These are phyloP conservation scores for Wickerhamiella brachini DNA, from an alignment of 805 yeast species.

Conservation along the genomic window DNA sequence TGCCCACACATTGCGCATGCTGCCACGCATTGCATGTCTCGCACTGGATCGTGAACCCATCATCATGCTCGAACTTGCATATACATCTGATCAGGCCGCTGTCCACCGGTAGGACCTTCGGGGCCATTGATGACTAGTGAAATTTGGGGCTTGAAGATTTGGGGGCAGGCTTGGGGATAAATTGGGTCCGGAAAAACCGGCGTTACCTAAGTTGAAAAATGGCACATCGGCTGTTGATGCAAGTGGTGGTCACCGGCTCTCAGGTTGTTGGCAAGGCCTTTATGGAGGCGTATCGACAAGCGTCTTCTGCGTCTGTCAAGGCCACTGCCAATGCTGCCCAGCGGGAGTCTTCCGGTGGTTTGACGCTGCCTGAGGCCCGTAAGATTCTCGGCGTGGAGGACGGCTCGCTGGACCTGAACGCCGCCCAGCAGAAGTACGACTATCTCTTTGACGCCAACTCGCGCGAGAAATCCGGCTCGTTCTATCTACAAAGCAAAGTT, in stretches of 20 bases:
- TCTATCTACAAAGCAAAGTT: slow-evolving; percentile 84
- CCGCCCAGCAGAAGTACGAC: slow-evolving; percentile 54
- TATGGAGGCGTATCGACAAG: slow-evolving; percentile 93
- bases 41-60: slow-evolving; percentile 90
- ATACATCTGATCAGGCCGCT: slow-evolving; percentile 81
- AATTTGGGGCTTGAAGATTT: no score
- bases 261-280: slow-evolving; percentile 93
- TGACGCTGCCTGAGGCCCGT: slow-evolving; percentile 77
- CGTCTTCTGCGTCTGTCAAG: slow-evolving; percentile 76
- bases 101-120: slow-evolving; percentile 30
- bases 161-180: not conserved
- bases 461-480: slow-evolving; percentile 91
- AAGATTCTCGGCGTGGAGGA: slow-evolving; percentile 75
- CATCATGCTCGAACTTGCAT: slow-evolving; percentile 81
- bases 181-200: not conserved
- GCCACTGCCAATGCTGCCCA: slow-evolving; percentile 37
- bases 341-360: slow-evolving; percentile 46
- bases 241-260: slow-evolving; percentile 87
- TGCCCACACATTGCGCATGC: slow-evolving; percentile 83
- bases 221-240: slow-evolving; percentile 89
- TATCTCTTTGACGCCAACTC: slow-evolving; percentile 80
- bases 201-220: slow-evolving; percentile 4
- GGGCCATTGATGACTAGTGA: not conserved
- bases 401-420: slow-evolving; percentile 34
- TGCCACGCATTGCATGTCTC: slow-evolving; percentile 90